Evolutionary conservation across 768 basidiomycete species (phyloP).

Genomic region (Termitomyces sp.): DNA sequence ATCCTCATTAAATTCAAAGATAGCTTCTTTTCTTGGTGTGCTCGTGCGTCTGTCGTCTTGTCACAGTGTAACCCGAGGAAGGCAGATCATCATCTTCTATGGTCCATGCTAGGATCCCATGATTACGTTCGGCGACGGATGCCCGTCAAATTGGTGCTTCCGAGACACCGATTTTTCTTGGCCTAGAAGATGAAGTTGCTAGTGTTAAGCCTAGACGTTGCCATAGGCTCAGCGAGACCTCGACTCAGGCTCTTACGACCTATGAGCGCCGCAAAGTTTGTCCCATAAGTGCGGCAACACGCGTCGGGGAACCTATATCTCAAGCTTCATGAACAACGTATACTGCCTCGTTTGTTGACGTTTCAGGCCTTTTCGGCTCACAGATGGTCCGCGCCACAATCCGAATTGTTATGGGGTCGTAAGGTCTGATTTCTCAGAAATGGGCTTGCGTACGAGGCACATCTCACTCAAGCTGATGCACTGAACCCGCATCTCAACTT

Average conservation of each 20-base stretch:
- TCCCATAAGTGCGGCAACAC: background rate
- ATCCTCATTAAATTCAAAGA: background rate
- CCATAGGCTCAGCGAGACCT: background rate
- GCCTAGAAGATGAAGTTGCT: background rate
- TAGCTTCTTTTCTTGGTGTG: background rate
- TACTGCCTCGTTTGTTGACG: background rate
- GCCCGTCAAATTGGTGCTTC: background rate
- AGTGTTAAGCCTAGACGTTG: background rate
- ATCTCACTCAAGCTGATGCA: too few relatives aligned
- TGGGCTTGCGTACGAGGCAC: background rate
- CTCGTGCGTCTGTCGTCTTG: background rate
- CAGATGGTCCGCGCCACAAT: background rate
- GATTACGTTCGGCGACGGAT: background rate
- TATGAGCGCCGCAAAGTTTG: background rate
- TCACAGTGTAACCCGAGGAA: background rate
- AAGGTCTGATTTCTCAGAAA: background rate
- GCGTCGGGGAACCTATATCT: background rate
- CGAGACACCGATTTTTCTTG: background rate
- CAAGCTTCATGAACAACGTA: background rate
- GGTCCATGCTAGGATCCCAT: too few relatives aligned
- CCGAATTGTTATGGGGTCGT: background rate
- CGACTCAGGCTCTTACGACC: too few relatives aligned
- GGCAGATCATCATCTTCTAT: background rate
- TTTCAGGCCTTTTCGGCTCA: background rate
- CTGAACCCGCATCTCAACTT: too few relatives aligned